Conservation (phyloP, 1,284 basidiomycete species). For the Moesziomyces antarcticus region DNA sequence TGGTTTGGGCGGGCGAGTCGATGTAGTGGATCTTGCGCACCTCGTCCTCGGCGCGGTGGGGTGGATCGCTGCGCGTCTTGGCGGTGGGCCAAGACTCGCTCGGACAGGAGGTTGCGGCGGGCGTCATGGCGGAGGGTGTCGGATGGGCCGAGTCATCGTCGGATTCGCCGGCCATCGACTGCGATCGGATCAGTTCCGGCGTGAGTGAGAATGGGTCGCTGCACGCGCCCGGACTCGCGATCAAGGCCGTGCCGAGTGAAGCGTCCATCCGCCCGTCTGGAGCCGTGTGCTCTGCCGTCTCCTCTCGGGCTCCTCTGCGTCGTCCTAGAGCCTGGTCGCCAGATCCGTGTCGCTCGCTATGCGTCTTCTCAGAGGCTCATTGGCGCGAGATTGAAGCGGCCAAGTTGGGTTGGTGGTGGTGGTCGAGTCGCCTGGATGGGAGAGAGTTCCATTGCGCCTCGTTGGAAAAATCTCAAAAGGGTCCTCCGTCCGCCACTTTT, state of each 20-base stretch:
- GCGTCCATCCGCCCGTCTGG: slow-evolving; percentile 20
- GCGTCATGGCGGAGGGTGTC: slow-evolving; percentile 33
- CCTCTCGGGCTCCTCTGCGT: neutral
- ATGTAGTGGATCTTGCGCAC: slow-evolving; percentile 46
- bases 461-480: slow-evolving; percentile 15
- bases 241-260: neutral
- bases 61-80: slow-evolving; percentile 6
- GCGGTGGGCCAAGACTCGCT: slow-evolving; percentile 8
- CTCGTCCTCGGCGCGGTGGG: slow-evolving; percentile 23
- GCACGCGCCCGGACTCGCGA: slow-evolving; percentile 1
- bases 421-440: neutral
- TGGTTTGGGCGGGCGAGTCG: slow-evolving; percentile 18
- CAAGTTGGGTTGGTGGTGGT: neutral
- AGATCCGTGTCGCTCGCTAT: neutral
- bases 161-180: slow-evolving; percentile 31
- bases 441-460: neutral
- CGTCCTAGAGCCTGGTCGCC: neutral
- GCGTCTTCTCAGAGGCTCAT: neutral
- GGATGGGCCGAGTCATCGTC: slow-evolving; percentile 44
- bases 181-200: slow-evolving; percentile 36
- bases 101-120: slow-evolving; percentile 5
- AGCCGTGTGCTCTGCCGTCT: no score
- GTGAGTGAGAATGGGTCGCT: slow-evolving; percentile 13
- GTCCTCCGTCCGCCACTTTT: slow-evolving; percentile 14
- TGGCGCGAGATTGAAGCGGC: neutral